Percentiles rank a stretch among this genome's conserved stretches.
phyloP scores from a whole-genome alignment of 257 asterid genomes.

The Salvia splendens region DNA sequence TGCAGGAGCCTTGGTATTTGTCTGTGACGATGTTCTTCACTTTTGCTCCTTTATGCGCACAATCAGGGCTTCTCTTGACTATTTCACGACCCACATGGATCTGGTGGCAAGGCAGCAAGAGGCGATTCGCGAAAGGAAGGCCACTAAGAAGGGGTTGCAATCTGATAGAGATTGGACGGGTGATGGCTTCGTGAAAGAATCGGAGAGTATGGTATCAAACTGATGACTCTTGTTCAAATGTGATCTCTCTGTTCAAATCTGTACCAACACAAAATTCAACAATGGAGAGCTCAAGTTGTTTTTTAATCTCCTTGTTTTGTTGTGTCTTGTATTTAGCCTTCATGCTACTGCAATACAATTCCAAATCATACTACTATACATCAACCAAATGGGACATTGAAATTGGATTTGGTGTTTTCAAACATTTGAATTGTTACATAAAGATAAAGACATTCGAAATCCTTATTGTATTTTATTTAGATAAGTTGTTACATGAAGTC shows the following conservation, averaged over 20 bases:
- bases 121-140: slow-evolving; percentile 68
- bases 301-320: neutral
- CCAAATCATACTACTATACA: neutral
- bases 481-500: no score
- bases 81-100: slow-evolving; percentile 74
- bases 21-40: neutral
- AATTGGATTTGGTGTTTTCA: neutral
- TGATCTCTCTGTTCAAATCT: neutral
- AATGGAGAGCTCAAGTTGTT: slow-evolving; percentile 1
- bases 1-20: neutral
- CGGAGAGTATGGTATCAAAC: slow-evolving; percentile 94
- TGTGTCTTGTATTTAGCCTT: neutral
- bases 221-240: slow-evolving; percentile 27
- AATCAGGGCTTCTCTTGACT: slow-evolving; percentile 64
- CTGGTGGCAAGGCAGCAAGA: slow-evolving; percentile 70
- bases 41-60: neutral
- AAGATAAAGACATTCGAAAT: no score
- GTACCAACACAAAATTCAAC: slow-evolving; percentile 7
- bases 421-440: neutral
- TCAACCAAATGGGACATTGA: no score
- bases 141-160: slow-evolving; percentile 69
- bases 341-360: no score
- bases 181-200: slow-evolving; percentile 81
- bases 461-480: no score
- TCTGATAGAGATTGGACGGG: slow-evolving; percentile 99